Conservation (phyloP, 352 stramenopile species). For the Phytophthora pisi region DNA sequence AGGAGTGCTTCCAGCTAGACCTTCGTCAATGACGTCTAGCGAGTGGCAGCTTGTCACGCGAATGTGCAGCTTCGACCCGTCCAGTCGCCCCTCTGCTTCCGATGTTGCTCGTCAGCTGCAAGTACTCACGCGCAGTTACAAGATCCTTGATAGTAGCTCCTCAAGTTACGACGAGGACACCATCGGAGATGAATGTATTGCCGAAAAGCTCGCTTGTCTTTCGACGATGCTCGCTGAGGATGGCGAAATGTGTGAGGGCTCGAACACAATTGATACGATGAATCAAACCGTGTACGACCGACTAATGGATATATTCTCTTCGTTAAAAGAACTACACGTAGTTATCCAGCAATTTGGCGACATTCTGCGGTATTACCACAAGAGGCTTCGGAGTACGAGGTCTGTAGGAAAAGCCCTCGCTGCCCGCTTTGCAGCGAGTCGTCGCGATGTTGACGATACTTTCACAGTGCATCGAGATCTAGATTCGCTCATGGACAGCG, state of each 20-base stretch:
- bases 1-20: conserved; percentile 1
- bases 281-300: conserved; percentile 4
- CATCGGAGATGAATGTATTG: background rate
- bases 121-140: background rate
- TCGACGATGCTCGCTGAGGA: background rate
- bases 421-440: conserved; percentile 7
- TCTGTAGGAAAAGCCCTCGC: background rate
- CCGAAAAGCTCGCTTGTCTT: background rate
- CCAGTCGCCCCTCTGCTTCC: conserved; percentile 1
- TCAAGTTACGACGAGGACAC: background rate
- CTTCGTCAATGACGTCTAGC: background rate
- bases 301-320: conserved; percentile 2
- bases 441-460: conserved; percentile 2
- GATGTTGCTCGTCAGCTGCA: conserved; percentile 13
- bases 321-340: background rate
- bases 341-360: background rate
- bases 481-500: conserved; percentile 2
- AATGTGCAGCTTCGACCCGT: conserved; percentile 12
- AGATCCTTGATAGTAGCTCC: background rate
- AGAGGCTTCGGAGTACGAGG: background rate
- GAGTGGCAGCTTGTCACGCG: conserved; percentile 3
- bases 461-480: conserved; percentile 6
- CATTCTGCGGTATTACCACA: background rate
- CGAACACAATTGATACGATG: background rate
- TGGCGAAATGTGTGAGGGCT: conserved; percentile 2